Evolutionary conservation across 2,329 filamentous ascomycete genomes (phyloP), one percentile per base, ranked within the genome.

Genomic region (Pyricularia grisea): DNA sequence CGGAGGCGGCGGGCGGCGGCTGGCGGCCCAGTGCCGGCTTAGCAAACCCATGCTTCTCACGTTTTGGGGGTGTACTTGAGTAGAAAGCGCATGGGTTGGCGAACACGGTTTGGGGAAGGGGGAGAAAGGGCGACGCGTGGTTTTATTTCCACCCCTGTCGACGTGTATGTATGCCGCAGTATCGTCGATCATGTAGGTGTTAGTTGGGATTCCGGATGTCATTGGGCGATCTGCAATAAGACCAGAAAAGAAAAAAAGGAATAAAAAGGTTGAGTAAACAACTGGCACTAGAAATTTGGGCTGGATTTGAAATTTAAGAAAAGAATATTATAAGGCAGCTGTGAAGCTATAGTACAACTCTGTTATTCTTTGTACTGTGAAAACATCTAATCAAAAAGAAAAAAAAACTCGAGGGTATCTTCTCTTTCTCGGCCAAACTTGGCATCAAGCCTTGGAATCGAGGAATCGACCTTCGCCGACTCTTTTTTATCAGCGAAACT

Each of bases 361-460:
- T 50, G 31, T 36, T 50, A 31, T n/a, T 50, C 17, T n/a, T 4
- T 20, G 42, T 65, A 66, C 68, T 65, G 58, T 67, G 65, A 58
- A 69, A 64, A 64, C 63, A n/a, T 65, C 58, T 31, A 67, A 65
- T 69, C 58, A 64, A 66, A 17, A 4, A 20, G 11, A n/a, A 36
- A 12, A n/a, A 60, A 60, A n/a, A 42, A 23, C n/a, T 25, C 42
- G 36, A 4, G 68, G 68, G 65, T 69, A 67, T 69, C 68, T 66
- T 69, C 67, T 55, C 67, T 30, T 63, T 65, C 42, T 50, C 42
- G 17, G 42, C 42, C 17, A n/a, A 55, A 68, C 68, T 66, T 67
- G 68, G 68, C 42, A 69, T 69, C 65, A 65, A 69, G 68, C 68
- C 68, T n/a, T 17, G 20, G 33, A 61, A 28, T 30, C 36, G 36